Base-by-base conservation (phyloP, 768 basidiomycete species). In the Lactarius indigo region DNA sequence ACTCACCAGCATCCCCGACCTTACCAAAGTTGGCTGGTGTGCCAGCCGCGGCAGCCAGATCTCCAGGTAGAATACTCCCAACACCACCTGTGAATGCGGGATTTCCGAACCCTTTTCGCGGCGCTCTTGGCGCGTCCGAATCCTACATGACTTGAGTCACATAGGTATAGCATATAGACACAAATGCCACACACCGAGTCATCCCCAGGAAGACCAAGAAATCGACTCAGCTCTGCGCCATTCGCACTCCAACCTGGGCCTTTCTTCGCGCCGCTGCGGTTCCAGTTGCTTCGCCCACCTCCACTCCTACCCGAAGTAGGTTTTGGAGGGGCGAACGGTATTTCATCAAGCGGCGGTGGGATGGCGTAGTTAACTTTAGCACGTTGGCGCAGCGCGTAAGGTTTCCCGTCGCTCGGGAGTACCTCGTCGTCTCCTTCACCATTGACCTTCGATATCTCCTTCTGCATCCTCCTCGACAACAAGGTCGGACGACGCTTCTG, bases 1-100 rank as follows among this genome's bases (percentile, higher is more conserved):
- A 77, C 84, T 68, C 70, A 87, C 89, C 84, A 68, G 90, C 82
- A 72, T 92, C 91, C 5, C 90, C 88, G 57, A 95, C 84, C 75
- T 91, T 94, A 31, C 93, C 93, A 18, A 94, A 78, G 72, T 94
- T 92, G 2, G 91, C 92, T 2, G 92, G 92, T 2, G 90, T 92
- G 1, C 92, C 91, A 30, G 84, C 88, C 52, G 87, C 84, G 12
- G 79, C 79, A 18, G 85, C 86, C 17, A 91, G 77, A 69, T 90
- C 90, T 1, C 83, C 82, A 3, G 85, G 80, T 28, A 90, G 70
- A 76, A 92, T 78, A 10, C 89, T 84, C 20, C 82, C 82, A 72
- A 83, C 80, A 10, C 85, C 85, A 13, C 82, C 82, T 1, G 75
- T 74, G 35, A 76, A 76, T 37, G 74, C 74, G 37, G 80, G 72